A percentile compares a stretch with the other conserved stretches of the same genome.
Conservation (phyloP, 805 yeast species). For the Barnettozyma wickerhamii region DNA sequence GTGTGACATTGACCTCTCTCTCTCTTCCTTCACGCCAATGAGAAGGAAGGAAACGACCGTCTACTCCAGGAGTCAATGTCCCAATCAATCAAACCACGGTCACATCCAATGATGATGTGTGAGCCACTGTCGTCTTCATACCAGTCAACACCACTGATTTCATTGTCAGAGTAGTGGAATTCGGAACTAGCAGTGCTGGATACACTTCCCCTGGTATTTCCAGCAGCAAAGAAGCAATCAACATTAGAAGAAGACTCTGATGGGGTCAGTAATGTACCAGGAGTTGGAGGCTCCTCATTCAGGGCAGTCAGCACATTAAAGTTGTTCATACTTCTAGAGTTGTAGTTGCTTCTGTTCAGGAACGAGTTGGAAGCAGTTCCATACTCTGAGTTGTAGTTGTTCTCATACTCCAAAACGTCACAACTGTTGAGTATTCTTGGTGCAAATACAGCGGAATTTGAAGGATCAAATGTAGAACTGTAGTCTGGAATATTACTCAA, state of each 20-base stretch:
- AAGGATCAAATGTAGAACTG: background rate
- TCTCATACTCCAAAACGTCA: slow-evolving; percentile 22
- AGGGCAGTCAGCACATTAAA: slow-evolving; percentile 21
- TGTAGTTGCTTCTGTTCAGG: slow-evolving; percentile 8
- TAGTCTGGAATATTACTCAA: slow-evolving; percentile 1
- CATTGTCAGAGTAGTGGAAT: slow-evolving; percentile 35
- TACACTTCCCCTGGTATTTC: no score
- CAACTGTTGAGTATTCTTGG: slow-evolving; percentile 24
- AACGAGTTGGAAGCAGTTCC: background rate
- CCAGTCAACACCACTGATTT: slow-evolving; percentile 62
- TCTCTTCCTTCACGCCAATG: slow-evolving; percentile 30
- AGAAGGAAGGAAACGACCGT: slow-evolving; percentile 55
- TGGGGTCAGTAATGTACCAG: no score
- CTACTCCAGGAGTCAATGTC: slow-evolving; percentile 61
- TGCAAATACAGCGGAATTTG: slow-evolving; percentile 5
- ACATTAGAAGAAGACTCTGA: no score
- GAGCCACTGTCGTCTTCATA: slow-evolving; percentile 45
- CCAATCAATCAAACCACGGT: slow-evolving; percentile 68
- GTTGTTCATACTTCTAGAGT: slow-evolving; percentile 22
- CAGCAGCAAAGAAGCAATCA: no score
- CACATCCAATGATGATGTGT: slow-evolving; percentile 55
- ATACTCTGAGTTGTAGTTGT: slow-evolving; percentile 5
- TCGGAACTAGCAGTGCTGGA: slow-evolving; percentile 8
- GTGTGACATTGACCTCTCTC: no score
- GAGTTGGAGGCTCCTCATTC: slow-evolving; percentile 17